Evolutionary conservation across 179 eudicot species (phyloP).

Genomic region (Spergularia azorica): DNA sequence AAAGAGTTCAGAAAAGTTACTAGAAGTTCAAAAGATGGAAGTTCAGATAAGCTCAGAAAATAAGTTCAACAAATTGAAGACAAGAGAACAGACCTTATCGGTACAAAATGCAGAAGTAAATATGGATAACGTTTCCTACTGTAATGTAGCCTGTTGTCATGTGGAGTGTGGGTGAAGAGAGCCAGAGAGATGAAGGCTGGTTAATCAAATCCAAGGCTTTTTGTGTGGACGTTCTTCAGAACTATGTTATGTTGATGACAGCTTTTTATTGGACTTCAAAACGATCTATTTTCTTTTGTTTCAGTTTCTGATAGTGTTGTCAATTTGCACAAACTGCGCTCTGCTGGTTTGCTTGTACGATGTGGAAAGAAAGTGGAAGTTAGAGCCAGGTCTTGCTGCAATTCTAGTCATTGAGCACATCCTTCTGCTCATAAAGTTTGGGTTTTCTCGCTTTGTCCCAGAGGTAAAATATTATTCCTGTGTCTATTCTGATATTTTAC

Average conservation of each 20-base stretch:
- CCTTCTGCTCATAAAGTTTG: slow-evolving; percentile 76
- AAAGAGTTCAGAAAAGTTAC: background rate
- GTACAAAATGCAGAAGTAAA: no score
- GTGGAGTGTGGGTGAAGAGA: no score
- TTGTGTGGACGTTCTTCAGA: background rate
- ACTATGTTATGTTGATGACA: background rate
- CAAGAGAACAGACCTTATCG: no score
- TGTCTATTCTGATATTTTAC: background rate
- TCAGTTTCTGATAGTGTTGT: slow-evolving; percentile 83
- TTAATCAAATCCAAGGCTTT: background rate
- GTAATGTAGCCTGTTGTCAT: no score
- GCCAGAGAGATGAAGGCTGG: no score
- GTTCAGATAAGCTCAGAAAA: no score
- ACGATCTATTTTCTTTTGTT: background rate
- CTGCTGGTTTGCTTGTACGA: slow-evolving; percentile 84
- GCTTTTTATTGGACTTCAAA: background rate
- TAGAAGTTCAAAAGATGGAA: no score
- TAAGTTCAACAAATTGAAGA: no score
- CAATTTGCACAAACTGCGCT: slow-evolving; percentile 86
- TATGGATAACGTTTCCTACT: slow-evolving; percentile 9
- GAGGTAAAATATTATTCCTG: slow-evolving; percentile 49
- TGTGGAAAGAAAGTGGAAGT: slow-evolving; percentile 80
- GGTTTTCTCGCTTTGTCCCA: slow-evolving; percentile 80
- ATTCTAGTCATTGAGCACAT: slow-evolving; percentile 82
- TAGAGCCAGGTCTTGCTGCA: slow-evolving; percentile 92